These are phyloP conservation scores for Atkinsonella texensis DNA, from an alignment of 2,329 filamentous ascomycete genomes.

Conservation along the genomic window DNA sequence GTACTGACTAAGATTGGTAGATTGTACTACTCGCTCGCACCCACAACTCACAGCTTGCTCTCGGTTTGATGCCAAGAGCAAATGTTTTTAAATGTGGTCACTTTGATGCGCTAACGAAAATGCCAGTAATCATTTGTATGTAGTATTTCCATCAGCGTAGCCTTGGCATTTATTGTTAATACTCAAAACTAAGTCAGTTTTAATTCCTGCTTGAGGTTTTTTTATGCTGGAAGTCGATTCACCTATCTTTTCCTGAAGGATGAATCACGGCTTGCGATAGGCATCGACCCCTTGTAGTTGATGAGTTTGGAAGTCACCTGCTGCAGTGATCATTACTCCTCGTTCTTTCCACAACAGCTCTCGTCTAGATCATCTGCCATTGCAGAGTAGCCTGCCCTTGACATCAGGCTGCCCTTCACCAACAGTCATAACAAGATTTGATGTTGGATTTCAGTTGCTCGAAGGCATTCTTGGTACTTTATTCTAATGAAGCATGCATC, in stretches of 20 bases:
- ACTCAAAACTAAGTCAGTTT: background rate
- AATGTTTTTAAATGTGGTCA: too few species aligned
- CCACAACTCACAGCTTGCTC: background rate
- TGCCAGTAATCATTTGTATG: too few species aligned
- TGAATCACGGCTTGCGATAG: too few species aligned
- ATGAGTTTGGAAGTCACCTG: background rate
- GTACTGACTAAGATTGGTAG: conserved; percentile 12
- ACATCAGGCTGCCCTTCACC: background rate
- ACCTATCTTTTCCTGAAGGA: too few species aligned
- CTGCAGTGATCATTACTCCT: background rate
- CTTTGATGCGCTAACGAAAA: too few species aligned
- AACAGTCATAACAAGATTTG: background rate
- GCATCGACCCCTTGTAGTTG: too few species aligned
- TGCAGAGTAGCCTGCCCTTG: too few species aligned
- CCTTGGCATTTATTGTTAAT: conserved; percentile 4
- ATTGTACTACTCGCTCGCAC: background rate
- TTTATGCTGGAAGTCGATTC: too few species aligned
- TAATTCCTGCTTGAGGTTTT: background rate
- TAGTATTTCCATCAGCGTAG: background rate
- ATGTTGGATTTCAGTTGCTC: background rate
- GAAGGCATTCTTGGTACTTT: background rate
- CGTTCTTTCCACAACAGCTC: conserved; percentile 3
- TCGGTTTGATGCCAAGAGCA: too few species aligned
- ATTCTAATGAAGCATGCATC: background rate
- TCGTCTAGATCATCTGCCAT: background rate